phyloP scores from a whole-genome alignment of 140 eudicot genomes.

The Stevia rebaudiana region DNA sequence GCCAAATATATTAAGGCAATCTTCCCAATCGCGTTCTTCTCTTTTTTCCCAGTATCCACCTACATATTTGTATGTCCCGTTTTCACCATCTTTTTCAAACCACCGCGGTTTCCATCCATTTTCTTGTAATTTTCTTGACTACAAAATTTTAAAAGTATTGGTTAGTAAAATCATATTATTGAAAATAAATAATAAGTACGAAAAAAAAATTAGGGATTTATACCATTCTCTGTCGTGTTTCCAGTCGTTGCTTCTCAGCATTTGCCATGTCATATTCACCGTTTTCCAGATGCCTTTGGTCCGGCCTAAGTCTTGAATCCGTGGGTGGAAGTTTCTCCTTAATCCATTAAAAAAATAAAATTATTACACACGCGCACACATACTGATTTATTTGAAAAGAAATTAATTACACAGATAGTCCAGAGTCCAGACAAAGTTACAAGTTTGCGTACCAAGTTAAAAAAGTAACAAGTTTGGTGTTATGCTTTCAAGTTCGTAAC shows the following conservation, averaged over 20 bases:
- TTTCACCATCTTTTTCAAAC: slow-evolving; percentile 58
- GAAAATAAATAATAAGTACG: too few relatives aligned
- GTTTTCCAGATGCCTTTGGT: slow-evolving; percentile 72
- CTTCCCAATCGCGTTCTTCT: slow-evolving; percentile 56
- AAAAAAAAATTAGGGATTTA: too few relatives aligned
- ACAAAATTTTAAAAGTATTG: slow-evolving; percentile 15
- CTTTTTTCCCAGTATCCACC: slow-evolving; percentile 95
- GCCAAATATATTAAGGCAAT: slow-evolving; percentile 67
- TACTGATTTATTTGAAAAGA: slow-evolving; percentile 26
- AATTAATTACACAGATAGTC: too few relatives aligned
- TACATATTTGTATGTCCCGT: slow-evolving; percentile 51
- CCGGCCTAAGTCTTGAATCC: slow-evolving; percentile 85
- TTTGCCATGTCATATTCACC: slow-evolving; percentile 83
- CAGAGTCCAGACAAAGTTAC: too few relatives aligned
- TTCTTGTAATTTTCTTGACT: slow-evolving; percentile 92
- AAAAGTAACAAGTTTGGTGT: too few relatives aligned
- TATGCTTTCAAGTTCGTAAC: too few relatives aligned
- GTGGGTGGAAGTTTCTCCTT: slow-evolving; percentile 86
- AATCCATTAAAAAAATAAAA: too few relatives aligned
- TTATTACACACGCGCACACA: slow-evolving; percentile 16
- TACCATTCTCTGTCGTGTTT: slow-evolving; percentile 65
- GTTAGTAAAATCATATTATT: too few relatives aligned
- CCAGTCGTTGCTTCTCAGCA: slow-evolving; percentile 70
- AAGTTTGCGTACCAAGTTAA: too few relatives aligned
- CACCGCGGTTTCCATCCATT: slow-evolving; percentile 84